Percentiles rank a stretch among this genome's conserved stretches.
These are phyloP conservation scores for Thymus mandschuricus DNA, from an alignment of 257 asterid genomes.

Conservation along the genomic window DNA sequence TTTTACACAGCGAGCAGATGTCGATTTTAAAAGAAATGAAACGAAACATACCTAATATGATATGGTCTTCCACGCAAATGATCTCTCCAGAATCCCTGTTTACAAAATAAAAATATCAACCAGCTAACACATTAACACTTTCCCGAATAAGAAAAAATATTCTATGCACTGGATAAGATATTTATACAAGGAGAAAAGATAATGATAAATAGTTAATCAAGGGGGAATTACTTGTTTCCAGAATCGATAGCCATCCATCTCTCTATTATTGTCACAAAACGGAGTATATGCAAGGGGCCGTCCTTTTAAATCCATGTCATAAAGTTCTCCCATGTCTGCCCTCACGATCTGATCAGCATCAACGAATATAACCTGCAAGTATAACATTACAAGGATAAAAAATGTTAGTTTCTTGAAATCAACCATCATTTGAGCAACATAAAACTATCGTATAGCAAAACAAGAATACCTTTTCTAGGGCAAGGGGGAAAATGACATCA, in stretches of 20 bases:
- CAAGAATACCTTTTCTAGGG: conserved; percentile 77
- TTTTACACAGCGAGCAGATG: conserved; percentile 17
- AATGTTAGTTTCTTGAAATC: conserved; percentile 18
- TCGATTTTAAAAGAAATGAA: conserved; percentile 14
- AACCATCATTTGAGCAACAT: conserved; percentile 23
- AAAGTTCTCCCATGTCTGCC: conserved; percentile 96
- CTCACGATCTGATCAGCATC: conserved; percentile 97
- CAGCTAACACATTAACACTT: not conserved
- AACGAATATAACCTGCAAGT: conserved; percentile 89
- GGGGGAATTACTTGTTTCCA: conserved; percentile 79
- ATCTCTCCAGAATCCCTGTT: conserved; percentile 98
- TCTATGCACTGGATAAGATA: not conserved
- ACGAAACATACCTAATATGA: conserved; percentile 74
- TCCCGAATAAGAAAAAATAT: not conserved
- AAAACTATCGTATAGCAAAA: not conserved
- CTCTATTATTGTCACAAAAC: conserved; percentile 97
- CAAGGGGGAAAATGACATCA: conserved; percentile 98
- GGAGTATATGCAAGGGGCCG: conserved; percentile 96
- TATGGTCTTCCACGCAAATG: conserved; percentile 96
- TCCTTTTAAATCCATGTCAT: conserved; percentile 91
- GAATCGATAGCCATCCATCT: conserved; percentile 97
- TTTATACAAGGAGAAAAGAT: conserved; percentile 9
- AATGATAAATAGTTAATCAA: conserved; percentile 11
- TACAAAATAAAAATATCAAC: conserved; percentile 31
- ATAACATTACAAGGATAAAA: conserved; percentile 7